These are phyloP conservation scores for Ambispora gerdemannii DNA, from an alignment of 192 early-diverging fungal species.

Conservation along the genomic window DNA sequence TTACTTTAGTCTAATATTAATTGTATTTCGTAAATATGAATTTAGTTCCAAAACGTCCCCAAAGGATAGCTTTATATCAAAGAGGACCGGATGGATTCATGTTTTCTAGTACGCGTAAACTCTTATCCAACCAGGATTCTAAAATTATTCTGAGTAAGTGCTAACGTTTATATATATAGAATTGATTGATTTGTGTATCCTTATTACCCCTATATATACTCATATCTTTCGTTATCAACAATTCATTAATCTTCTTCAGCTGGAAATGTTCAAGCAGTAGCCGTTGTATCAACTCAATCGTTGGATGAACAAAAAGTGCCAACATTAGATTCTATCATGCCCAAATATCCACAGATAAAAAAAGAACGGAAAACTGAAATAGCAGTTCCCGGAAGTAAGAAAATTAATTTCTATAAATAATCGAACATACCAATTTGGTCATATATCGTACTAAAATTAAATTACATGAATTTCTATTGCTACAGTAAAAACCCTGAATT, in stretches of 20 bases:
- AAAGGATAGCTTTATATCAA: constrained; percentile 45
- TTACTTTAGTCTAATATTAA: too few relatives aligned
- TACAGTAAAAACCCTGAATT: constrained; percentile 50
- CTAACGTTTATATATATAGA: too few relatives aligned
- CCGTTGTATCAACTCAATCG: constrained; percentile 30
- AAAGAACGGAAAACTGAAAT: not conserved
- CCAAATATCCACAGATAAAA: not conserved
- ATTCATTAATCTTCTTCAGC: constrained; percentile 23
- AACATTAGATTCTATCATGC: constrained; percentile 33
- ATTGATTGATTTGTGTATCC: too few relatives aligned
- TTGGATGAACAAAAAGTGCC: constrained; percentile 37
- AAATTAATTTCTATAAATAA: not conserved
- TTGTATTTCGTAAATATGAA: too few relatives aligned
- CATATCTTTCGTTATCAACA: too few relatives aligned
- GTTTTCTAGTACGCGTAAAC: constrained; percentile 38
- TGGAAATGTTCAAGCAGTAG: constrained; percentile 22
- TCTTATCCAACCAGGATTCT: not conserved
- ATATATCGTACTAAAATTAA: not conserved
- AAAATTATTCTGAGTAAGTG: constrained; percentile 25
- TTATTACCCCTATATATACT: too few relatives aligned
- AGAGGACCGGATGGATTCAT: constrained; percentile 45
- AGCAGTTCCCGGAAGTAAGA: constrained; percentile 31
- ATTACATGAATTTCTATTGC: not conserved
- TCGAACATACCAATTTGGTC: not conserved
- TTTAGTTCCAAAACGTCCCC: not conserved